Conservation (phyloP, 1,139 yeast species). For the Kurtzmaniella quercitrusa region DNA sequence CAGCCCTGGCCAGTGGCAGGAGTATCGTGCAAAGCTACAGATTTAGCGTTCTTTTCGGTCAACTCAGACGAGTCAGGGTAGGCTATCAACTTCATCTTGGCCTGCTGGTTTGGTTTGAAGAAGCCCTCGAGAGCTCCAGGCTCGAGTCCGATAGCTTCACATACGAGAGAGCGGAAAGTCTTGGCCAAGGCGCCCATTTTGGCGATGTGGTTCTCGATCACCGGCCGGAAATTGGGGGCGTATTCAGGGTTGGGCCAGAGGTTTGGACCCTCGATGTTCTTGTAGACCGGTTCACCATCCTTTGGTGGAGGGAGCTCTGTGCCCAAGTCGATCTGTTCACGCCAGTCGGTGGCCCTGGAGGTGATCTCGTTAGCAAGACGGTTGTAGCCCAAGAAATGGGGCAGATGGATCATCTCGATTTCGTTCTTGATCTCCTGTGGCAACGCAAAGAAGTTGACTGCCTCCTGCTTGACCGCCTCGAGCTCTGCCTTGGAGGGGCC, state of each 20-base stretch:
- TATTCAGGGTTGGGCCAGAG: slow-evolving; percentile 49
- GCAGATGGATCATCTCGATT: slow-evolving; percentile 58
- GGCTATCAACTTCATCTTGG: slow-evolving; percentile 50
- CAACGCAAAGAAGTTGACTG: slow-evolving; percentile 48
- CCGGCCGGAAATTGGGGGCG: slow-evolving; percentile 49
- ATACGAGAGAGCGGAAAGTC: slow-evolving; percentile 41
- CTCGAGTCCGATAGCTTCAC: slow-evolving; percentile 52
- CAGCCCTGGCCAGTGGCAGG: slow-evolving; percentile 48
- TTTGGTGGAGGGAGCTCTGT: slow-evolving; percentile 44
- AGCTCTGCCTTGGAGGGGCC: slow-evolving; percentile 38
- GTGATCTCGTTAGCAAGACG: slow-evolving; percentile 65
- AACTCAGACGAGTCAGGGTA: slow-evolving; percentile 42
- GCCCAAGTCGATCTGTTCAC: slow-evolving; percentile 68
- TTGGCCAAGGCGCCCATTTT: slow-evolving; percentile 46
- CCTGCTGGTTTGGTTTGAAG: slow-evolving; percentile 50
- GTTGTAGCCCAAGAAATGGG: slow-evolving; percentile 67
- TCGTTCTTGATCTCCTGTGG: slow-evolving; percentile 49
- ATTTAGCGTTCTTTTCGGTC: slow-evolving; percentile 16
- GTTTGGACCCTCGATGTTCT: slow-evolving; percentile 63
- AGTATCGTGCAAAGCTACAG: slow-evolving; percentile 34
- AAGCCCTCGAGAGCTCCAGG: slow-evolving; percentile 41
- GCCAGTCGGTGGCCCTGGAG: slow-evolving; percentile 54
- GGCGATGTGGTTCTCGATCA: slow-evolving; percentile 40
- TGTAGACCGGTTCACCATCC: slow-evolving; percentile 37
- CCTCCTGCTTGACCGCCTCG: slow-evolving; percentile 33